These are phyloP conservation scores for Penicillium carneum DNA, from an alignment of 2,329 filamentous ascomycete genomes.

Conservation along the genomic window DNA sequence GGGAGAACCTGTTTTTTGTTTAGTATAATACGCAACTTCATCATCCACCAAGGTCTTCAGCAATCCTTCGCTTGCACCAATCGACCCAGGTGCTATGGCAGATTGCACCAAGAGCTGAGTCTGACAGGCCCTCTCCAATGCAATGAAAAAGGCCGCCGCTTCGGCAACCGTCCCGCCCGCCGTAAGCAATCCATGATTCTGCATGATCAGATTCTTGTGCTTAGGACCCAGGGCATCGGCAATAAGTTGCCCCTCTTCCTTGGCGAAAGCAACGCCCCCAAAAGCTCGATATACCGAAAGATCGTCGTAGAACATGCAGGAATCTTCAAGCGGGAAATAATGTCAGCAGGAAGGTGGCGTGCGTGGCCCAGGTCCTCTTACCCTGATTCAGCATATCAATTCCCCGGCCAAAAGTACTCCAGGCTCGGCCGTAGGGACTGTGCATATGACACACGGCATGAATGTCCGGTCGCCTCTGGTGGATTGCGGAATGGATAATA, in stretches of 20 bases:
- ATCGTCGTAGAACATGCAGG: constrained; percentile 38
- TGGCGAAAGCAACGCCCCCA: constrained; percentile 56
- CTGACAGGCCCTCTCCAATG: constrained; percentile 72
- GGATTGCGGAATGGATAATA: constrained; percentile 58
- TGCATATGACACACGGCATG: constrained; percentile 56
- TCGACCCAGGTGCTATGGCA: constrained; percentile 54
- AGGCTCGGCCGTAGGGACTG: constrained; percentile 55
- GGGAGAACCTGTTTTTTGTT: constrained; percentile 19
- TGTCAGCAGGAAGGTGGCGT: neutral
- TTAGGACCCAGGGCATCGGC: constrained; percentile 41
- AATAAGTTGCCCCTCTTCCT: constrained; percentile 56
- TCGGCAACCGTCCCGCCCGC: constrained; percentile 76
- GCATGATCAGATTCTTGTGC: constrained; percentile 35
- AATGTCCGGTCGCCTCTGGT: constrained; percentile 55
- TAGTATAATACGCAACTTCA: constrained; percentile 27
- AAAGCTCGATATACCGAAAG: constrained; percentile 52
- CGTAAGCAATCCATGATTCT: constrained; percentile 56
- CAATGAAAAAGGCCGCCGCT: constrained; percentile 72
- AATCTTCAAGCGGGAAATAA: constrained; percentile 11
- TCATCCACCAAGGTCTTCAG: constrained; percentile 61
- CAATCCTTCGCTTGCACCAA: constrained; percentile 50
- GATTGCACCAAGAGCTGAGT: constrained; percentile 74
- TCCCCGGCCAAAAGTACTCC: constrained; percentile 52
- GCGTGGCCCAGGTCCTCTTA: neutral
- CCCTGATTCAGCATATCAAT: constrained; percentile 56